Evolutionary conservation across 345 rosid species (phyloP), one percentile per base, ranked within the genome.

Genomic region (Hevea brasiliensis): DNA sequence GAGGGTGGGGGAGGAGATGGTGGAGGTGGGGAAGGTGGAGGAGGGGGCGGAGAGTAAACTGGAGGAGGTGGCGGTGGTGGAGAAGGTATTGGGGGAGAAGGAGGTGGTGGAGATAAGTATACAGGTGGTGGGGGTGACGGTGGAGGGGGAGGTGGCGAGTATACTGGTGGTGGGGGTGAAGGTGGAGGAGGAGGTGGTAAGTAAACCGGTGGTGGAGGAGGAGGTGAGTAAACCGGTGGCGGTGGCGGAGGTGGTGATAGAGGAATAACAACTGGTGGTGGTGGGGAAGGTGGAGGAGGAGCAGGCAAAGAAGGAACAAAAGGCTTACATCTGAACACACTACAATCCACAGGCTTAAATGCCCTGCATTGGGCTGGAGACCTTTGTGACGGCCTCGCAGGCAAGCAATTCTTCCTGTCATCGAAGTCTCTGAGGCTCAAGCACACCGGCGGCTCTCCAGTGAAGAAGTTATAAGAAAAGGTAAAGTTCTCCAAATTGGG

Each of bases 261-360:
- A 20, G 59, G 26, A 3, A 50, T 13, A 1, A 20, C 14, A 5
- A 50, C 55, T 15, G 55, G 55, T 17, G 55, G 72, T 13, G 84
- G 74, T 8, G 76, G 79, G 15, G 68, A 81, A 18, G 90, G 90
- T 1, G 94, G 89, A 1, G 92, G 90, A 1, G 93, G 92, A 15
- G 92, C 67, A 13, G 93, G 90, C 42, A 83, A 40, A 14, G 84
- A 70, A 24, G 94, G 83, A 77, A 88, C 86, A 72, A 92, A 89
- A 29, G 91, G 89, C 35, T 81, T 74, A 61, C 98, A 94, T 72
- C 76, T 76, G 67, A 90, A 92, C 7, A 93, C 77, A 50, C 72
- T 72, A 70, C 98, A 94, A 76, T 86, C 75, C 68, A 92, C 97
- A 9, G 92, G 97, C 66, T 50, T 75, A 62, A 88, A 84, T 26